Base-by-base conservation (phyloP, 148 eudicot genomes). In the Drosera capensis region DNA sequence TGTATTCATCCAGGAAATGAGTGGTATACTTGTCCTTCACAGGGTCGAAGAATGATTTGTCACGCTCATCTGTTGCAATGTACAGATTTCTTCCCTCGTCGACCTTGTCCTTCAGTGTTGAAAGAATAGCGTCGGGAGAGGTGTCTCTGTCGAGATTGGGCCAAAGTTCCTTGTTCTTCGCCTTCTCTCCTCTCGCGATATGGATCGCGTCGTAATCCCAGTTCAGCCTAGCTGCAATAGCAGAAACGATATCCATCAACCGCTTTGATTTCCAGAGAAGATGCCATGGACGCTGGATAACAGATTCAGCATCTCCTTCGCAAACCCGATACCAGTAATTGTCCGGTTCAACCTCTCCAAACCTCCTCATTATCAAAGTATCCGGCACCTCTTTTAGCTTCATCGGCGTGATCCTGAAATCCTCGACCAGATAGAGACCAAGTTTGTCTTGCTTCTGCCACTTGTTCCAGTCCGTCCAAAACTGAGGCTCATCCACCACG, bases 301-400 rank as follows among this genome's bases (percentile, higher is more conserved):
- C 78, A 7, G 82, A 71, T 25, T 78, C 95, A 15, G 94, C 72
- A 50, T 80, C 80, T 23, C 99, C 99, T 74, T 90, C 99, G 49
- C 99, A 90, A 5, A 90, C 99, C 12, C 99, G 63, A 47, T 80
- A 81, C 99, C 99, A 90, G 65, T 85, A 90, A 62, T 80, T 81
- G 56, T 90, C 94, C 0, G 94, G 99, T 55, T 92, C 99, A 35
- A 85, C 95, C 0, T 37, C 18, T 21, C 88, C 95, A 51, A 90
- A 90, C 52, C 72, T 90, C 68, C 99, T 78, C 77, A 81, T 68
- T 30, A 90, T 66, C 34, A 85, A 48, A 28, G 76, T 63, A 41
- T 85, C 94, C 61, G 66, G 63, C 26, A 76, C 68, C 1, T 60
- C 74, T 14, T 68, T 68, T 45, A 90, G 47, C 71, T 70, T 81